phyloP scores from a whole-genome alignment of 345 rosid species.

The Durio zibethinus region DNA sequence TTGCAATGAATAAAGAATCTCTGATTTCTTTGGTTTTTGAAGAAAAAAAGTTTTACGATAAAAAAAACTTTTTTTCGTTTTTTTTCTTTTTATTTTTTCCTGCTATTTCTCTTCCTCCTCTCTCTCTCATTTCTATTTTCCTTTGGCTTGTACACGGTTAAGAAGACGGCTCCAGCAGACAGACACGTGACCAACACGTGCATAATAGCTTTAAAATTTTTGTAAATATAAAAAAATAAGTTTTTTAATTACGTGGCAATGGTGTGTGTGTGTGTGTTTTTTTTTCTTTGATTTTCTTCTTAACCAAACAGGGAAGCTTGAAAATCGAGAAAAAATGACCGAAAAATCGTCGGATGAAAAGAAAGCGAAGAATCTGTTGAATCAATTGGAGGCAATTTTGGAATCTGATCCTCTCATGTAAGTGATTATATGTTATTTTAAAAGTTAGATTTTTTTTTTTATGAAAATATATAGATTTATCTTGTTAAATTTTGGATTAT shows the following conservation, averaged over 20 bases:
- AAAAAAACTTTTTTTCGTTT: not conserved
- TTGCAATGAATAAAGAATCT: not conserved
- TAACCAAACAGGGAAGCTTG: not conserved
- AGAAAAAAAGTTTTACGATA: too few species aligned
- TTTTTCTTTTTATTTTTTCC: not conserved
- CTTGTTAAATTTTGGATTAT: not conserved
- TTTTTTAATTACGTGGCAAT: not conserved
- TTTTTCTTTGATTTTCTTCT: not conserved
- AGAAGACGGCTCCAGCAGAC: not conserved
- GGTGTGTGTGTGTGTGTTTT: not conserved
- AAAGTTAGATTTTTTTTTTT: not conserved
- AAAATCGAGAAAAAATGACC: conserved; percentile 21
- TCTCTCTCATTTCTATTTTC: not conserved
- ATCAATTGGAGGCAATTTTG: conserved; percentile 52
- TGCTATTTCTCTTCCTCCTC: not conserved
- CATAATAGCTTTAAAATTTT: not conserved
- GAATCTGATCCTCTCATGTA: conserved; percentile 79
- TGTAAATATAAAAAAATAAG: not conserved
- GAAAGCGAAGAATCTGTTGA: conserved; percentile 35
- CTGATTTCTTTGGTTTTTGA: not conserved
- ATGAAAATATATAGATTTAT: not conserved
- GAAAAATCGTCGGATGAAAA: conserved; percentile 24
- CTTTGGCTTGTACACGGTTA: not conserved
- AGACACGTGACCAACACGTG: conserved; percentile 14
- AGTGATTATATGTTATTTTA: conserved; percentile 18